Conservation (phyloP, 2,329 filamentous ascomycete genomes). For the Hymenoscyphus salicellus region DNA sequence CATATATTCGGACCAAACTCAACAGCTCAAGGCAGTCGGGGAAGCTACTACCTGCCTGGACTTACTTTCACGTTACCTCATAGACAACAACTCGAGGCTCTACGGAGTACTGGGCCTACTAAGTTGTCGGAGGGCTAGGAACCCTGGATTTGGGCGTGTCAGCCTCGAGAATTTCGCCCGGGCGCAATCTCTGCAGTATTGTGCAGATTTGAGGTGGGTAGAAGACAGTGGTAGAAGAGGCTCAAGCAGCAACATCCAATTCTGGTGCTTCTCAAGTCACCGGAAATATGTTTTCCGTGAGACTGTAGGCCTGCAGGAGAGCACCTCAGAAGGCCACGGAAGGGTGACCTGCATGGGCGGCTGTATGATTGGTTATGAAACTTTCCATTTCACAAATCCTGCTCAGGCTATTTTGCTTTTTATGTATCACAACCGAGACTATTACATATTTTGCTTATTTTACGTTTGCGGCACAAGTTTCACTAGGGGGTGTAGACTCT, state of each 20-base stretch:
- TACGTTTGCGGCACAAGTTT: too few species aligned
- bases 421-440: background rate
- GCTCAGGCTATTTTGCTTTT: background rate
- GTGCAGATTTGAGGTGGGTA: background rate
- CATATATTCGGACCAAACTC: background rate
- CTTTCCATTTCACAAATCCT: background rate
- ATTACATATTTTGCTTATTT: background rate
- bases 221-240: background rate
- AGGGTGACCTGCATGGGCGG: background rate
- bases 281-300: background rate
- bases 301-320: background rate
- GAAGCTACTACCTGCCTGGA: background rate
- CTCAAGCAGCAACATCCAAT: background rate
- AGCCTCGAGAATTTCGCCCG: background rate
- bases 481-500: too few species aligned
- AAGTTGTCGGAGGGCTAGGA: background rate
- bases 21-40: background rate
- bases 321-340: background rate
- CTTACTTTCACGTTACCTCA: background rate
- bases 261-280: background rate
- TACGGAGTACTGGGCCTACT: background rate
- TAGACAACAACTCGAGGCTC: background rate
- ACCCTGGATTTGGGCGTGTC: background rate
- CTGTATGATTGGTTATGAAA: background rate
- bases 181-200: background rate